A percentile compares a stretch with the other conserved stretches of the same genome.
These are phyloP conservation scores for Arthrobotrys sphaeroides DNA, from an alignment of 2,329 filamentous ascomycete species.

Conservation along the genomic window DNA sequence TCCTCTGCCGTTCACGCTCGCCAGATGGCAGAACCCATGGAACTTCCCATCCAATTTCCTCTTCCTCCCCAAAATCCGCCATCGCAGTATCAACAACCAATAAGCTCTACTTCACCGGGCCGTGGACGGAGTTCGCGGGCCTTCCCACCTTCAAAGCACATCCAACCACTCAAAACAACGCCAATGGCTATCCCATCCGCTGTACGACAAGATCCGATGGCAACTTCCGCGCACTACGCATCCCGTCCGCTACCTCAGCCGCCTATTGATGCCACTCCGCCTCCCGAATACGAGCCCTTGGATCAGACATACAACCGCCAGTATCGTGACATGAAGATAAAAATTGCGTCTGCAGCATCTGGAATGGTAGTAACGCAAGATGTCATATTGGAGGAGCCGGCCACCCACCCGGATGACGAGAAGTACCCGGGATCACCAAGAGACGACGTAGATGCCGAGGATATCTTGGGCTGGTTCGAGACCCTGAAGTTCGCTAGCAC, in stretches of 20 bases:
- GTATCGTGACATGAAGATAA: slow-evolving; percentile 47
- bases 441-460: slow-evolving; percentile 50
- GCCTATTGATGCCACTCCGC: slow-evolving; percentile 42
- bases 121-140: slow-evolving; percentile 32
- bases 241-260: slow-evolving; percentile 48
- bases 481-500: slow-evolving; percentile 49
- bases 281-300: slow-evolving; percentile 46
- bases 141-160: slow-evolving; percentile 43
- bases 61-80: slow-evolving; percentile 28
- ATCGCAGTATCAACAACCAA: neutral
- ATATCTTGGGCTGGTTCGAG: slow-evolving; percentile 50
- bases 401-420: slow-evolving; percentile 25
- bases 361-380: slow-evolving; percentile 30
- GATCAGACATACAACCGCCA: slow-evolving; percentile 6
- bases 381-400: slow-evolving; percentile 39
- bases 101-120: slow-evolving; percentile 15
- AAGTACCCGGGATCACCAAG: slow-evolving; percentile 27
- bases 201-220: slow-evolving; percentile 25
- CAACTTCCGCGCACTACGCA: slow-evolving; percentile 29
- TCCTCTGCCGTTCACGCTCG: slow-evolving; percentile 31
- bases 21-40: slow-evolving; percentile 27
- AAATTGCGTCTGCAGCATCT: slow-evolving; percentile 30
- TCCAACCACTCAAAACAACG: slow-evolving; percentile 42
- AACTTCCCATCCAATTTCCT: slow-evolving; percentile 39
- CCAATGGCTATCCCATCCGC: slow-evolving; percentile 45